These are phyloP conservation scores for Amylocarpus encephaloides DNA, from an alignment of 2,329 filamentous ascomycete species.

Conservation along the genomic window DNA sequence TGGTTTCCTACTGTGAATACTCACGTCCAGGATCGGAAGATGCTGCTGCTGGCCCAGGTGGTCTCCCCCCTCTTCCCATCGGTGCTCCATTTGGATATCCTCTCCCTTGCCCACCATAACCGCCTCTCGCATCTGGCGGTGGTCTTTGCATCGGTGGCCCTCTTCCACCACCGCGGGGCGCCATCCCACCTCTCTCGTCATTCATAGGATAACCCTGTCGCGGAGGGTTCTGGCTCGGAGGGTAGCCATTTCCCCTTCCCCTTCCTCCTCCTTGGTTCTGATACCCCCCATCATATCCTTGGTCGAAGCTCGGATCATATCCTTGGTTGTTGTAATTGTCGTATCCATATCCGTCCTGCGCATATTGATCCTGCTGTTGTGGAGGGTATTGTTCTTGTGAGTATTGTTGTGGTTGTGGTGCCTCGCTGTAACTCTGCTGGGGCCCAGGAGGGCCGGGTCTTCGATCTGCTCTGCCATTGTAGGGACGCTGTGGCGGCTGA, in stretches of 20 bases:
- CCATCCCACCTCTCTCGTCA: slow-evolving; percentile 21
- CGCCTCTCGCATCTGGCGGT: slow-evolving; percentile 21
- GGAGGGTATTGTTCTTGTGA: slow-evolving; percentile 49
- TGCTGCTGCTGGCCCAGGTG: slow-evolving; percentile 20
- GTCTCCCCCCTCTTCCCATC: slow-evolving; percentile 23
- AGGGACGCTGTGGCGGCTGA: slow-evolving; percentile 27
- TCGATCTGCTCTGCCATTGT: slow-evolving; percentile 26
- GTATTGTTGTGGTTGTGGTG: slow-evolving; percentile 45
- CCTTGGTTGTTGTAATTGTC: slow-evolving; percentile 23
- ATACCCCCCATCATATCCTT: slow-evolving; percentile 19
- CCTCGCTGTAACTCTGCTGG: slow-evolving; percentile 25
- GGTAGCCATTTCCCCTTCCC: slow-evolving; percentile 24
- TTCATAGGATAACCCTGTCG: slow-evolving; percentile 27
- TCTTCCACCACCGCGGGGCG: slow-evolving; percentile 21
- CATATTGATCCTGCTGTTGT: slow-evolving; percentile 49
- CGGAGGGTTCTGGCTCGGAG: slow-evolving; percentile 25
- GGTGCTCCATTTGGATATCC: slow-evolving; percentile 25
- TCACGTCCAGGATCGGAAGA: slow-evolving; percentile 28
- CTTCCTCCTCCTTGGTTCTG: slow-evolving; percentile 26
- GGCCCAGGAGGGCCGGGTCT: slow-evolving; percentile 24
- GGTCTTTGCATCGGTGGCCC: slow-evolving; percentile 26
- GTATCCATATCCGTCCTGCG: slow-evolving; percentile 28
- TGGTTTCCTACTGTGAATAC: slow-evolving; percentile 19
- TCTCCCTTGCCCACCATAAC: slow-evolving; percentile 25
- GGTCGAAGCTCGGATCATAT: slow-evolving; percentile 25